Percentiles rank a stretch among this genome's conserved stretches.
phyloP scores from a whole-genome alignment of 345 rosid species.

The Brassica juncea region DNA sequence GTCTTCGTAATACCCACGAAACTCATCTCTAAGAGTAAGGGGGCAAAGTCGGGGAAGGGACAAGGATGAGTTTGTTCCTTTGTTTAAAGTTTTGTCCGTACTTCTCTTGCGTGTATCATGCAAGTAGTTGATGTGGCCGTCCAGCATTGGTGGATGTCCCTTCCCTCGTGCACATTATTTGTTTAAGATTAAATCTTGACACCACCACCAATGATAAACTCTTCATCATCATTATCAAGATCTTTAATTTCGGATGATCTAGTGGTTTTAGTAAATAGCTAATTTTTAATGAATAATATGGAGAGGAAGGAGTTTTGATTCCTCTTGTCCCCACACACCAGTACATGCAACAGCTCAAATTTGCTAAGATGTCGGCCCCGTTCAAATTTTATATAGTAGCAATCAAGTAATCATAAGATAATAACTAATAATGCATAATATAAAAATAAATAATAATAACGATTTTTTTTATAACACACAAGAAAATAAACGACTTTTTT shows the following conservation, averaged over 20 bases:
- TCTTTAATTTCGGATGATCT: slow-evolving; percentile 23
- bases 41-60: background rate
- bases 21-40: background rate
- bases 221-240: slow-evolving; percentile 6
- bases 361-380: slow-evolving; percentile 30
- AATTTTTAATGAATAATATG: background rate
- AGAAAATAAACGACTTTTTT: too few relatives aligned
- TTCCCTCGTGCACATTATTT: slow-evolving; percentile 24
- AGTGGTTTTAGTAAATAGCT: background rate
- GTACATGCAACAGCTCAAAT: slow-evolving; percentile 27
- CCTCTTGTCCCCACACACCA: slow-evolving; percentile 32
- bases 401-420: background rate
- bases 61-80: background rate
- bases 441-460: too few relatives aligned
- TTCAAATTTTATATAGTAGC: slow-evolving; percentile 14
- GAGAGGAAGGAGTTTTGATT: slow-evolving; percentile 8
- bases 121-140: slow-evolving; percentile 3
- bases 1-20: background rate
- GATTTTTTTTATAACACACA: too few relatives aligned
- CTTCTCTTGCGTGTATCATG: background rate
- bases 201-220: background rate
- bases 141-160: slow-evolving; percentile 5
- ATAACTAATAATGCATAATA: too few relatives aligned
- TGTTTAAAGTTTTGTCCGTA: background rate
- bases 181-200: background rate